Base-by-base conservation (phyloP, 2,329 filamentous ascomycete genomes). In the Rhexocercosporidium sp. region DNA sequence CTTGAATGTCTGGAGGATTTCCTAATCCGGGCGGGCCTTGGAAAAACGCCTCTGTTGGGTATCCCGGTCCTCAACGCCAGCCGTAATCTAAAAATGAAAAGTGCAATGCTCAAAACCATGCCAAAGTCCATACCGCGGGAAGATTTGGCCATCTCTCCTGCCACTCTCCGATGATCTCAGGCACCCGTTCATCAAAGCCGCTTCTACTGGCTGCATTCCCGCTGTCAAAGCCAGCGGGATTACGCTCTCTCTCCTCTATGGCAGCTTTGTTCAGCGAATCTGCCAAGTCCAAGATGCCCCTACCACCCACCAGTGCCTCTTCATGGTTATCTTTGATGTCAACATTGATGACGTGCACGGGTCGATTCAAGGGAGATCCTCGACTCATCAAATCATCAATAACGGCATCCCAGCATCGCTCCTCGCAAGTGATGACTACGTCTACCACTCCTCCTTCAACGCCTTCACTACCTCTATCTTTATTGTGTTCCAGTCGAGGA, bases 261-360 rank as follows among this genome's bases (percentile, higher is more conserved):
- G 96, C 96, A 0, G 89, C 92, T 20, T 88, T 86, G 77, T 98
- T 98, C 67, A 99, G 82, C 37, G 88, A 89, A 75, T 95, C 88
- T 0, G 96, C 96, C 41, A 99, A 84, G 76, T 99, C 96, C 44
- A 98, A 84, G 67, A 99, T 99, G 53, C 93, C 96, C 72, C 91
- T 89, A 1, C 96, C 96, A 11, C 96, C 96, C 1, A 97, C 87
- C 25, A 95, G 85, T 0, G 96, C 96, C 80, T 99, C 96, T 78
- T 99, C 95, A 76, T 98, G 96, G 76, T 98, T 99, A 81, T 99
- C 96, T 79, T 92, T 95, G 76, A 99, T 99, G 78, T 99, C 96
- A 64, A 99, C 91, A 75, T 99, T 99, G 83, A 99, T 97, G 65
- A 99, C 93, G 77, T 99, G 96, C 0, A 99, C 96, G 0, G 96